Evolutionary conservation across 352 stramenopile genomes (phyloP).

Genomic region (Thraustochytrium striatum): DNA sequence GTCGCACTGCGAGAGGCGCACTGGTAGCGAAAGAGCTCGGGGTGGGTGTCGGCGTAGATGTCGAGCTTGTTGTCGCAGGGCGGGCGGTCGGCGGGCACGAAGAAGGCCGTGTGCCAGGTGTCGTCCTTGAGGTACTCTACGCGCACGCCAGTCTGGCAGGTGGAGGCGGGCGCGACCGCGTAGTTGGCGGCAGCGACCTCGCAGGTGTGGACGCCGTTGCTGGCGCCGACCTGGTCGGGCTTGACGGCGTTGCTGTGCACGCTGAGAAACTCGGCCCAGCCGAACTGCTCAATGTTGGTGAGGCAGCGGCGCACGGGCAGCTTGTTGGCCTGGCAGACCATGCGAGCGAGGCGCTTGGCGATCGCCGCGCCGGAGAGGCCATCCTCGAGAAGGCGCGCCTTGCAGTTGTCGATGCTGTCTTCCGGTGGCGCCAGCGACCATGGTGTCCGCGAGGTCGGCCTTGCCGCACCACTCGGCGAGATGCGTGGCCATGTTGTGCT

Average conservation of each 20-base stretch:
- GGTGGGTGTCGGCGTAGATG: slow-evolving; percentile 5
- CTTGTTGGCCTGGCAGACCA: too few relatives aligned
- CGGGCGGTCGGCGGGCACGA: not conserved
- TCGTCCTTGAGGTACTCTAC: not conserved
- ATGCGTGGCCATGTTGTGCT: not conserved
- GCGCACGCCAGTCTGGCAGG: not conserved
- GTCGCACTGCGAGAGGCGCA: slow-evolving; percentile 24
- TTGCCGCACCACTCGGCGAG: slow-evolving; percentile 19
- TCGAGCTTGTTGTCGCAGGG: not conserved
- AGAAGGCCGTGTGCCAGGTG: not conserved
- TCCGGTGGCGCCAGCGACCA: not conserved
- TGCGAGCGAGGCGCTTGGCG: too few relatives aligned
- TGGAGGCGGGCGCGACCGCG: not conserved
- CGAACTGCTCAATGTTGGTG: slow-evolving; percentile 20
- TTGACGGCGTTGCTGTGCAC: not conserved
- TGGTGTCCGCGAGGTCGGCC: not conserved
- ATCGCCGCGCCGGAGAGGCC: too few relatives aligned
- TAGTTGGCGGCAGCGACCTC: not conserved
- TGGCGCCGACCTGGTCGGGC: not conserved
- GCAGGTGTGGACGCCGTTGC: not conserved
- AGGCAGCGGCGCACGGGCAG: too few relatives aligned
- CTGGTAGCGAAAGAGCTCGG: slow-evolving; percentile 24
- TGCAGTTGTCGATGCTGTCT: too few relatives aligned
- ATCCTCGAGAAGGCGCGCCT: too few relatives aligned
- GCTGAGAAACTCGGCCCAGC: slow-evolving; percentile 31